Evolutionary conservation across 164 flowering plant genomes (phyloP), one percentile per base, ranked within the genome.

Genomic region (Chloranthus sessilifolius): DNA sequence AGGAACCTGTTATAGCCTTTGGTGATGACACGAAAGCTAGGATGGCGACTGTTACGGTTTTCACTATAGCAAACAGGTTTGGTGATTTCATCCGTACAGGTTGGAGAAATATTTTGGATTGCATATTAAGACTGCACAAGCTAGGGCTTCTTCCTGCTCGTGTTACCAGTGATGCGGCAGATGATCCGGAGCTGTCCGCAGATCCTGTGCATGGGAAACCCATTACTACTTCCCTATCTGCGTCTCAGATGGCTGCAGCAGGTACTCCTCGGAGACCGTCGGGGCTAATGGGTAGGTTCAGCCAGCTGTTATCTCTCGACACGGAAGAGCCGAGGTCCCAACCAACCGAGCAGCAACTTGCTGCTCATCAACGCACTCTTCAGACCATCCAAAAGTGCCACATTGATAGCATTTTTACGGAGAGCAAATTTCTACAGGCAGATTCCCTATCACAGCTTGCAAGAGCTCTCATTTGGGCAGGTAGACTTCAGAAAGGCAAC

Each of bases 51-150:
- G 43, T 55, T 12, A 53, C 73, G 6, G 53, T 68, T 25, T 68
- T 68, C 56, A 52, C 71, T 28, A 9, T 19, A 39, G 21, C 5
- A 39, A 39, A 65, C 41, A 58, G 43, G 8, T 72, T 43, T 55
- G 76, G 76, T 45, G 66, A 72, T 38, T 68, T 59, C 43, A 68
- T 72, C 7, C 70, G 76, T 25, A 49, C 65, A 14, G 76, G 73
- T 28, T 72, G 73, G 76, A 65, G 64, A 55, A 72, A 64, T 26
- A 68, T 72, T 12, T 26, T 72, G 55, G 73, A 72, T 40, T 72
- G 73, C 52, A 68, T 72, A 40, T 56, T 72, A 43, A 58, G 71
- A 42, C 48, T 72, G 41, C 76, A 68, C 69, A 68, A 60, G 60
- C 73, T 72, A 21, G 68, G 70, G 21, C 76, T 72, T 38, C 65